Percentiles rank a stretch among this genome's conserved stretches.
Evolutionary conservation across 2,329 filamentous ascomycete genomes (phyloP).

Genomic region (Cercospora citrullina): DNA sequence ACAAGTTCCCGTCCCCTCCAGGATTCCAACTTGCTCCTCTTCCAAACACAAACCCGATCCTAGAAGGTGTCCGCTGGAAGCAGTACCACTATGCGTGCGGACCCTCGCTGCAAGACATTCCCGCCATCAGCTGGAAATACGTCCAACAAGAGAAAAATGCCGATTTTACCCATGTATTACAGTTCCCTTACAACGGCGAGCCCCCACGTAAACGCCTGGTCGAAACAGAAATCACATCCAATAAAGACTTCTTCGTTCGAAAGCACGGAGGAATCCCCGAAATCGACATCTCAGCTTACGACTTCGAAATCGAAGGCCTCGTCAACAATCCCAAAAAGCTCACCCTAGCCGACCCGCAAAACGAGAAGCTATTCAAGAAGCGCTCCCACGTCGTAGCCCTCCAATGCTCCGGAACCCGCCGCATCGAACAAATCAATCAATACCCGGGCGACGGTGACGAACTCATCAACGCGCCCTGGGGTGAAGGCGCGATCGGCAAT

Average conservation of each 20-base stretch:
- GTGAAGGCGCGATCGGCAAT: conserved; percentile 63
- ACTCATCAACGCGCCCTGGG: conserved; percentile 47
- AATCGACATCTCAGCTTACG: conserved; percentile 59
- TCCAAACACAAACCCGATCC: conserved; percentile 46
- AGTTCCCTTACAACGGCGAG: conserved; percentile 51
- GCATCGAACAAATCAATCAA: conserved; percentile 65
- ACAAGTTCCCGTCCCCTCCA: conserved; percentile 52
- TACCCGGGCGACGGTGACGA: conserved; percentile 65
- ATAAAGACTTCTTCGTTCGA: conserved; percentile 64
- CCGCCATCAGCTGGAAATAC: conserved; percentile 54
- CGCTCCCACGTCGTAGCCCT: conserved; percentile 61
- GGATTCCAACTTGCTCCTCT: conserved; percentile 48
- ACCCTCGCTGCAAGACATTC: conserved; percentile 44
- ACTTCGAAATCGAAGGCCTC: conserved; percentile 59
- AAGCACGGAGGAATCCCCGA: conserved; percentile 72
- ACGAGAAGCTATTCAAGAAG: conserved; percentile 61
- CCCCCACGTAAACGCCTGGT: conserved; percentile 35
- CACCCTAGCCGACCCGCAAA: conserved; percentile 60
- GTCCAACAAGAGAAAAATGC: conserved; percentile 47
- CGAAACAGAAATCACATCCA: conserved; percentile 55
- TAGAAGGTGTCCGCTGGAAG: conserved; percentile 51
- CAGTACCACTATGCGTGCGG: conserved; percentile 49
- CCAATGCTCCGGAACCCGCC: conserved; percentile 68
- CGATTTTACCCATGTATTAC: conserved; percentile 52
- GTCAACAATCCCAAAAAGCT: conserved; percentile 60